Evolutionary conservation across 139 green algal species (phyloP), one percentile per base, ranked within the genome.

Genomic region (Chlorella sp.): DNA sequence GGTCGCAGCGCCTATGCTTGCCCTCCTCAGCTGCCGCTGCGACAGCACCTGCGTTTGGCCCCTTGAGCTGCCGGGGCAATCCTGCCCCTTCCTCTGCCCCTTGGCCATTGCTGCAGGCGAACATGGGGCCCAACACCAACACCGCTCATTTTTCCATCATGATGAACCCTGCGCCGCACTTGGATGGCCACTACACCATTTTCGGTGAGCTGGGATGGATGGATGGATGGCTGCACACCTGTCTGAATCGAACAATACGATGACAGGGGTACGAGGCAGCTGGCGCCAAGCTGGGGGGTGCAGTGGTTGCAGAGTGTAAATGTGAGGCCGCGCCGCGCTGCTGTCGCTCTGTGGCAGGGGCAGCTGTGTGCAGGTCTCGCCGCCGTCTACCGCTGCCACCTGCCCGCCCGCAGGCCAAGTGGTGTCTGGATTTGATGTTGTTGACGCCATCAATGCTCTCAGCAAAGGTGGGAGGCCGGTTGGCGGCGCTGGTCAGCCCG

Each of bases 121-220:
- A 96, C 60, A 89, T 91, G 34, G 92, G 92, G 11, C 90, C 88
- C 24, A 88, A 97, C 85, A 96, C 92, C 44, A 95, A 96, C 84
- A 94, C 87, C 30, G 87, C 78, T 36, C 92, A 94, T 77, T 96
- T 97, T 70, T 93, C 86, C 43, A 96, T 97, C 79, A 90, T 96
- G 85, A 91, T 97, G 89, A 89, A 83, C 7, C 87, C 93, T 1
- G 91, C 94, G 9, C 93, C 89, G 32, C 93, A 96, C 74, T 76
- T 96, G 79, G 87, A 92, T 84, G 89, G 88, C 41, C 36, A 92
- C 44, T 97, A 96, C 85, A 94, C 91, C 67, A 93, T 97, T 17
- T 97, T 96, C 75, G 94, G 93, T 26, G 87, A 92, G 73, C 86
- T 86, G 41, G 86, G 88, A n/a, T n/a, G n/a, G n/a, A n/a, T n/a